phyloP scores from a whole-genome alignment of 192 early-diverging fungal species.

The Powellomyces hirtus region DNA sequence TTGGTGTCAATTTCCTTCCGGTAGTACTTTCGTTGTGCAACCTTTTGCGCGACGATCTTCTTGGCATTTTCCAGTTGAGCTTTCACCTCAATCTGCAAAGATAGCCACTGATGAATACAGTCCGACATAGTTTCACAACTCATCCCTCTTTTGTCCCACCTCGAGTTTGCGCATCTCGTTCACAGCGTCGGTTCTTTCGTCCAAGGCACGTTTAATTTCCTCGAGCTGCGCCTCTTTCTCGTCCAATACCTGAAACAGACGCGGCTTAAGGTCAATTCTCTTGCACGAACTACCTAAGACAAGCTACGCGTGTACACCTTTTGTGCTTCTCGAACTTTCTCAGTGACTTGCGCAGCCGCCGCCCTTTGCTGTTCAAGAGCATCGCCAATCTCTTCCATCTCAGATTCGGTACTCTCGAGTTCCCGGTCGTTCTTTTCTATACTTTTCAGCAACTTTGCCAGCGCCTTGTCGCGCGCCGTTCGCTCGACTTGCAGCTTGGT shows the following conservation, averaged over 20 bases:
- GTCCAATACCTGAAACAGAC: conserved; percentile 52
- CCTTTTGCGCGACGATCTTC: conserved; percentile 9
- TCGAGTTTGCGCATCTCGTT: conserved; percentile 64
- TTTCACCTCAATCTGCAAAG: conserved; percentile 20
- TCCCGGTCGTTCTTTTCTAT: conserved; percentile 67
- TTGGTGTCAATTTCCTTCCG: conserved; percentile 27
- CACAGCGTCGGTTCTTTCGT: conserved; percentile 50
- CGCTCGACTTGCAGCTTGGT: conserved; percentile 74
- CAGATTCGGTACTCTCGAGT: conserved; percentile 58
- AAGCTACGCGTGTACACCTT: conserved; percentile 27
- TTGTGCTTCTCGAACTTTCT: conserved; percentile 41
- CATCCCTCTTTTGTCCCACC: too few relatives aligned
- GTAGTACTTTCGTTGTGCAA: conserved; percentile 16
- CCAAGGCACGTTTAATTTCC: conserved; percentile 64
- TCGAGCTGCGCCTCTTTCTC: conserved; percentile 67
- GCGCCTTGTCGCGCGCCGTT: conserved; percentile 71
- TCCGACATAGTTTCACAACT: background rate
- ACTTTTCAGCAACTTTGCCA: conserved; percentile 64
- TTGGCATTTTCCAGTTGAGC: conserved; percentile 27
- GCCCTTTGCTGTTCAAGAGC: conserved; percentile 51
- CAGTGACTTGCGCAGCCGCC: conserved; percentile 44
- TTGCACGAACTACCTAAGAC: too few relatives aligned
- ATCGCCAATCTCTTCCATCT: conserved; percentile 60
- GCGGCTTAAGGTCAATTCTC: too few relatives aligned
- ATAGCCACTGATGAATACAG: background rate